Evolutionary conservation across 306 rosid species (phyloP).

Genomic region (Casuarina equisetifolia): DNA sequence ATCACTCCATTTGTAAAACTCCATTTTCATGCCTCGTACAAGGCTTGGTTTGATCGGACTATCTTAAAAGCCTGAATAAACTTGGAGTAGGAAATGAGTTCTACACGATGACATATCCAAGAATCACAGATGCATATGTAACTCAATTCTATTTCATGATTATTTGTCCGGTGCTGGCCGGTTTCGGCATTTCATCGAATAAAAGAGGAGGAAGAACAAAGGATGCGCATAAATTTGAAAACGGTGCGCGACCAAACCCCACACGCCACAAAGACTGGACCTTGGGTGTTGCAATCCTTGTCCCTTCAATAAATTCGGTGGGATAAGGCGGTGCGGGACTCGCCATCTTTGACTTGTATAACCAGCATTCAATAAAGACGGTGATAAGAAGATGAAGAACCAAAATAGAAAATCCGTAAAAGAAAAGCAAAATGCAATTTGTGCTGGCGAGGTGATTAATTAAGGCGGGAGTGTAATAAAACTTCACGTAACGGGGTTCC

Average conservation of each 20-base stretch:
- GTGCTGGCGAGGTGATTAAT: constrained; percentile 20
- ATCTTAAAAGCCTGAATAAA: too few relatives aligned
- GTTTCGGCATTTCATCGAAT: too few relatives aligned
- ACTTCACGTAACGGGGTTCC: not conserved
- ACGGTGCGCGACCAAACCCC: not conserved
- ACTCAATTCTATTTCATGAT: too few relatives aligned
- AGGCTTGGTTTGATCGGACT: too few relatives aligned
- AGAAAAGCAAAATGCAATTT: not conserved
- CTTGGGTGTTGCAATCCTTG: constrained; percentile 37
- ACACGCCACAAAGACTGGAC: not conserved
- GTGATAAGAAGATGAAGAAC: not conserved
- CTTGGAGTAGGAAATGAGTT: too few relatives aligned
- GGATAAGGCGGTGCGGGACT: constrained; percentile 30
- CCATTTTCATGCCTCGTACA: too few relatives aligned
- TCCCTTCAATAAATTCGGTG: constrained; percentile 28
- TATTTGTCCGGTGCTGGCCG: too few relatives aligned
- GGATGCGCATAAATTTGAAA: not conserved
- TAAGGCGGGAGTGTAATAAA: constrained; percentile 55
- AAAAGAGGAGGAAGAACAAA: too few relatives aligned
- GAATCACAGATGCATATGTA: too few relatives aligned
- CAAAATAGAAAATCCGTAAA: too few relatives aligned
- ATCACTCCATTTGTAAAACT: too few relatives aligned
- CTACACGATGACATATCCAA: too few relatives aligned
- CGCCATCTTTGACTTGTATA: constrained; percentile 25
- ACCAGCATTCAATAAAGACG: not conserved